Conservation (phyloP, 352 stramenopile genomes). For the Peronospora farinosa region DNA sequence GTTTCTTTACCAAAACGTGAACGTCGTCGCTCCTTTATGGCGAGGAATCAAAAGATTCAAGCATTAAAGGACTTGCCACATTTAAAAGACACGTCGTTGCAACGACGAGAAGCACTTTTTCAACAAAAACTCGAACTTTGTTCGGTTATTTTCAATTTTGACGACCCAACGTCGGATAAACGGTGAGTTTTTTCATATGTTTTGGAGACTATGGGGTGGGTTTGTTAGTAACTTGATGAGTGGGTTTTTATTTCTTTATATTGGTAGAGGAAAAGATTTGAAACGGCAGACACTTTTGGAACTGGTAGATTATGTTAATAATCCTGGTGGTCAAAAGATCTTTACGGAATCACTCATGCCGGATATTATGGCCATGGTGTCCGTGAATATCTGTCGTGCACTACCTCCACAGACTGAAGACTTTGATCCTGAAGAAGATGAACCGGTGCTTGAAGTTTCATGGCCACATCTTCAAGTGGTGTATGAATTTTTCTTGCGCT, state of each 20-base stretch:
- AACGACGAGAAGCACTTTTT: slow-evolving; percentile 90
- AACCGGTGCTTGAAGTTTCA: slow-evolving; percentile 93
- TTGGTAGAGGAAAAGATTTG: slow-evolving; percentile 87
- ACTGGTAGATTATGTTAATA: slow-evolving; percentile 99
- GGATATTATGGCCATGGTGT: slow-evolving; percentile 91
- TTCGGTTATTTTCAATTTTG: slow-evolving; percentile 95
- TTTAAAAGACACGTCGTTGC: slow-evolving; percentile 79
- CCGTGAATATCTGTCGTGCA: slow-evolving; percentile 92
- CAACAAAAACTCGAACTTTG: slow-evolving; percentile 95
- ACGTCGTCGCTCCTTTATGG: slow-evolving; percentile 73
- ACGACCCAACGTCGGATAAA: slow-evolving; percentile 93
- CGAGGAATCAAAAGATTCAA: slow-evolving; percentile 83
- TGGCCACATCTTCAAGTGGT: slow-evolving; percentile 97
- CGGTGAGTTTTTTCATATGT: slow-evolving; percentile 37
- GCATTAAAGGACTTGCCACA: slow-evolving; percentile 80
- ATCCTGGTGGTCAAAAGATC: slow-evolving; percentile 92
- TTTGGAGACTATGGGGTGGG: not conserved
- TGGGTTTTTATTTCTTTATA: slow-evolving; percentile 15
- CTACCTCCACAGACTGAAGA: slow-evolving; percentile 92
- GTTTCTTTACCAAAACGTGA: slow-evolving; percentile 79
- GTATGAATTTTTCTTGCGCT: slow-evolving; percentile 99
- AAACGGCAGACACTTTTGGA: slow-evolving; percentile 99
- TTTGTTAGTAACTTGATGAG: slow-evolving; percentile 1
- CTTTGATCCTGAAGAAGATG: slow-evolving; percentile 98
- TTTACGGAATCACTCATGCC: slow-evolving; percentile 96